Conservation (phyloP, 164 flowering plant species). For the Buxus sempervirens region DNA sequence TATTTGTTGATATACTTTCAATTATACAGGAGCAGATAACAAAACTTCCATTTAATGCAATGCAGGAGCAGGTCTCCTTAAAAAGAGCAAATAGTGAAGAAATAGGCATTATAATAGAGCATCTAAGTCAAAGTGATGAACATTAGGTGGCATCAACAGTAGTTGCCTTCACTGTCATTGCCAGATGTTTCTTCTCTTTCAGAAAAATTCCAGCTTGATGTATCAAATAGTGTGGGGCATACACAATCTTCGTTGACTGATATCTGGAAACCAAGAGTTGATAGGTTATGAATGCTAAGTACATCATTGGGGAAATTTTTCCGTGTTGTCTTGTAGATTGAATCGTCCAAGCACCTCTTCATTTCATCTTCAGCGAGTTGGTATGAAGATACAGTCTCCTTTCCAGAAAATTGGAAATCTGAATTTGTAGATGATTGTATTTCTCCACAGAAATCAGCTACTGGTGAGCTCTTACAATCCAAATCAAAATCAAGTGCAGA, state of each 20-base stretch:
- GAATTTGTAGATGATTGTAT: slow-evolving; percentile 4
- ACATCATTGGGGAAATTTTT: slow-evolving; percentile 8
- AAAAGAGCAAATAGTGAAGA: no score
- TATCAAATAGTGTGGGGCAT: slow-evolving; percentile 20
- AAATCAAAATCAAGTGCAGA: slow-evolving; percentile 15
- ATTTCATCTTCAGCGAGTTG: slow-evolving; percentile 9
- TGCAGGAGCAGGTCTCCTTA: not conserved
- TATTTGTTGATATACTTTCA: no score
- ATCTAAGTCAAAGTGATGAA: no score
- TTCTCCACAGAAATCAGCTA: slow-evolving; percentile 11
- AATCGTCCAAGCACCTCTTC: slow-evolving; percentile 8
- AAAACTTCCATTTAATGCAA: not conserved
- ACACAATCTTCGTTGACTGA: slow-evolving; percentile 14
- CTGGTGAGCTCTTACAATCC: slow-evolving; percentile 5
- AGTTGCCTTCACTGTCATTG: not conserved
- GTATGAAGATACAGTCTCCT: slow-evolving; percentile 9
- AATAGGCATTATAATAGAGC: not conserved
- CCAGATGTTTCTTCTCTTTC: slow-evolving; percentile 2
- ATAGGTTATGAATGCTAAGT: slow-evolving; percentile 7
- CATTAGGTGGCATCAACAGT: not conserved
- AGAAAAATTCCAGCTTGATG: slow-evolving; percentile 17
- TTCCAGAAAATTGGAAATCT: slow-evolving; percentile 10
- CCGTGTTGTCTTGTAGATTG: not conserved
- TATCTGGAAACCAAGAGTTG: slow-evolving; percentile 16
- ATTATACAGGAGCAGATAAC: no score